Evolutionary conservation across 306 rosid genomes (phyloP), one percentile per base, ranked within the genome.

Genomic region (Lotus japonicus): DNA sequence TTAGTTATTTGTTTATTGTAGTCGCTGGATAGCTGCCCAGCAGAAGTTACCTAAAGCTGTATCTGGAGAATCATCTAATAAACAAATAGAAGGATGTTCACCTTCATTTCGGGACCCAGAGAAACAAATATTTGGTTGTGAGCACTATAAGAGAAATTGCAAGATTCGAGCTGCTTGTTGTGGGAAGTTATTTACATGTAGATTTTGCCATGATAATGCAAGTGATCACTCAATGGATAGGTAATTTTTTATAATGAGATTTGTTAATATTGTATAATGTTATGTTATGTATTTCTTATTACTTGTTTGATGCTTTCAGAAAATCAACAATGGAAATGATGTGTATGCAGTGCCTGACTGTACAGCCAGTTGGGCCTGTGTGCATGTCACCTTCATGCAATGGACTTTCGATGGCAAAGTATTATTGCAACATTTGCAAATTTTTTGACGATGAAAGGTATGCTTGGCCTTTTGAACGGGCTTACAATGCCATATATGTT

Each of bases 191-290:
- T 90, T 87, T 84, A 71, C 99, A 33, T 95, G 99, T 82, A 86
- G 99, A 73, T 95, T 87, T 89, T 95, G 97, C 80, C 99, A 95
- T 75, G 97, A 95, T 81, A 95, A 90, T 85, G 96, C 90, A 66
- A 95, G 95, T 76, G 97, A 95, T 73, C 99, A 95, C 81, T 90
- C 95, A 28, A 90, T 95, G 97, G 99, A 95, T 77, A 90, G 99
- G 99, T 95, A 84, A 82, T 18, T 45, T 63, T 69, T 43, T 66
- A n/a, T n/a, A 21, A 21, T 58, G 31, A 55, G 19, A 10, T 33
- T 57, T 26, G 4, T 26, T 26, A 26, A 53, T 68, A 50, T 18
- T 16, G n/a, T n/a, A 68, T 63, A 68, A 58, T 28, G 44, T 58
- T 11, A 41, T 50, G 4, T 16, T 16, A 19, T 39, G 21, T 19